Percentiles rank a stretch among this genome's conserved stretches.
phyloP scores from a whole-genome alignment of 768 basidiomycete species.

The Boletus rufocinnamomeus region DNA sequence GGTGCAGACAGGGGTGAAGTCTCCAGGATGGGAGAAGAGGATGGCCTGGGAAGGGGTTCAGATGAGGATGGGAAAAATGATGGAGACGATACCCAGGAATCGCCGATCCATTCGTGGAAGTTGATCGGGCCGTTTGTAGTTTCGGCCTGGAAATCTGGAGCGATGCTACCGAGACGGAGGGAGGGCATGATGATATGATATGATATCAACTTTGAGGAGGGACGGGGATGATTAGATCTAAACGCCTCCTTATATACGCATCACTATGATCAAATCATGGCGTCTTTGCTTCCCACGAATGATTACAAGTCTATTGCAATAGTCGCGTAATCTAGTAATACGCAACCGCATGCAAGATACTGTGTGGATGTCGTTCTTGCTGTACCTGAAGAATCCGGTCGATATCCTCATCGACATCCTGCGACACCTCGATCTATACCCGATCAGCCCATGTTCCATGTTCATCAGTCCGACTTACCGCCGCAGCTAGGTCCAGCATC shows the following conservation, averaged over 20 bases:
- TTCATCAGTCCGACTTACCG: slow-evolving; percentile 55
- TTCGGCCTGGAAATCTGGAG: slow-evolving; percentile 89
- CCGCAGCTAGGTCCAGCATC: slow-evolving; percentile 86
- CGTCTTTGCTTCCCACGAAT: slow-evolving; percentile 68
- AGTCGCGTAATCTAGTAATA: slow-evolving; percentile 66
- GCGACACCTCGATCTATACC: slow-evolving; percentile 75
- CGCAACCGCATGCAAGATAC: slow-evolving; percentile 85
- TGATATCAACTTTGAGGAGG: slow-evolving; percentile 6
- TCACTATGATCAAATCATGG: slow-evolving; percentile 41
- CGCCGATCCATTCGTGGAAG: slow-evolving; percentile 91
- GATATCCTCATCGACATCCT: slow-evolving; percentile 91
- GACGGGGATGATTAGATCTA: slow-evolving; percentile 5
- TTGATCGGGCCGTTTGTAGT: slow-evolving; percentile 87
- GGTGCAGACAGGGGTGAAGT: slow-evolving; percentile 93
- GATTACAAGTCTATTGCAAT: slow-evolving; percentile 23
- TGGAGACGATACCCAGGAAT: slow-evolving; percentile 68
- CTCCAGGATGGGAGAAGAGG: slow-evolving; percentile 94
- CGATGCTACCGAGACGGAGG: slow-evolving; percentile 83
- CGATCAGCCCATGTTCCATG: slow-evolving; percentile 14
- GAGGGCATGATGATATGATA: slow-evolving; percentile 38
- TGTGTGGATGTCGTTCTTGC: slow-evolving; percentile 90
- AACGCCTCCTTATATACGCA: neutral
- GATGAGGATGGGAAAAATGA: neutral
- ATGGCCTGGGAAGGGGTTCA: slow-evolving; percentile 53
- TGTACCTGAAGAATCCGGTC: slow-evolving; percentile 82